phyloP scores from a whole-genome alignment of 2,329 filamentous ascomycete species.

The Aspergillus fumigatiaffinis region DNA sequence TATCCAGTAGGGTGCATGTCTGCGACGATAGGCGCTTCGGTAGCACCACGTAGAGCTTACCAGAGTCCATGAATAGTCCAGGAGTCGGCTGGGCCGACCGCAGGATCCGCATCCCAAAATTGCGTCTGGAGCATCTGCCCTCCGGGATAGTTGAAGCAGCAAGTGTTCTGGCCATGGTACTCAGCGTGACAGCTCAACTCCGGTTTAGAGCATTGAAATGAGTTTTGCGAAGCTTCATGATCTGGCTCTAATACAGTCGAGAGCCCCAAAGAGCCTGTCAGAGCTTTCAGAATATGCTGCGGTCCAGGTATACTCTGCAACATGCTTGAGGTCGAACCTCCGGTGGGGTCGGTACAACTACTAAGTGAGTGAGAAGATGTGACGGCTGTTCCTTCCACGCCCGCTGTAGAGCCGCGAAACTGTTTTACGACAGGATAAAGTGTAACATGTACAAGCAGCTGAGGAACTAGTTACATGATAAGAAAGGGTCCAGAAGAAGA shows the following conservation, averaged over 20 bases:
- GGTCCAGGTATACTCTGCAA: constrained; percentile 29
- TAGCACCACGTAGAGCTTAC: constrained; percentile 30
- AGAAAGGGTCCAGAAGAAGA: not conserved
- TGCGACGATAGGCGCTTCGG: not conserved
- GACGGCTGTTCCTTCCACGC: not conserved
- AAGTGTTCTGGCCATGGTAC: constrained; percentile 58
- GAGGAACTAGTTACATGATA: not conserved
- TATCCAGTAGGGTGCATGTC: not conserved
- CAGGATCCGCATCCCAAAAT: constrained; percentile 69
- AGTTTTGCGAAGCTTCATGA: constrained; percentile 4
- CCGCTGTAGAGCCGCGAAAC: not conserved
- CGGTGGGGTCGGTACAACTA: constrained; percentile 5
- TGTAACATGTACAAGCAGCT: not conserved
- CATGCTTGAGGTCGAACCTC: constrained; percentile 8
- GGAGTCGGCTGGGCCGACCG: constrained; percentile 61
- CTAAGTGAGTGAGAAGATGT: constrained; percentile 4
- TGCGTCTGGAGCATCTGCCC: constrained; percentile 71
- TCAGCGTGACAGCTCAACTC: constrained; percentile 62
- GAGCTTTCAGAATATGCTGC: constrained; percentile 31
- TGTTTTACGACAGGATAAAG: not conserved
- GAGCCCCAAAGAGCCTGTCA: constrained; percentile 30
- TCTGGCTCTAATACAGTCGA: constrained; percentile 16
- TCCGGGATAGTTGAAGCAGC: constrained; percentile 70
- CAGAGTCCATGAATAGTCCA: constrained; percentile 74
- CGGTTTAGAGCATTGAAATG: constrained; percentile 28